A percentile compares a stretch with the other conserved stretches of the same genome.
These are phyloP conservation scores for Stephania cephalantha DNA, from an alignment of 164 flowering plant species.

Conservation along the genomic window DNA sequence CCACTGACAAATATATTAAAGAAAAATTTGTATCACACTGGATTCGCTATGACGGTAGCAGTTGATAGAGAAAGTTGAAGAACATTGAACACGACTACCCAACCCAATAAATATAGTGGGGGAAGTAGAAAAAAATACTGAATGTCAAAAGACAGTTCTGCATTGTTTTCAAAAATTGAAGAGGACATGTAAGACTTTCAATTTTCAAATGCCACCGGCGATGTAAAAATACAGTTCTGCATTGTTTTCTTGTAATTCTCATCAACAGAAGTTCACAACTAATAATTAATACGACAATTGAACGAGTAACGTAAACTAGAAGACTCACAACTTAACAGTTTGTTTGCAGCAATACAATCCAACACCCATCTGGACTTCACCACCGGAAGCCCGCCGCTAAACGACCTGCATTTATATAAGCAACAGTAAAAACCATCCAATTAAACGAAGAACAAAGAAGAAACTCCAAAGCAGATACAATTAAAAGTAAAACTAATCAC, in stretches of 20 bases:
- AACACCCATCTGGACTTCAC: slow-evolving; percentile 85
- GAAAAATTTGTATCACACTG: too few relatives aligned
- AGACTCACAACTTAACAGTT: slow-evolving; percentile 68
- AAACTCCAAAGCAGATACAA: neutral
- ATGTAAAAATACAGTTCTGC: neutral
- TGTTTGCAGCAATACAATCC: slow-evolving; percentile 76
- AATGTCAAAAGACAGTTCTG: neutral
- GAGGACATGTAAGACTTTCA: neutral
- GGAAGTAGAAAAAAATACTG: neutral
- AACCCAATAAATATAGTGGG: neutral
- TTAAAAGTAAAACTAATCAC: slow-evolving; percentile 24
- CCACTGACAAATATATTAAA: too few relatives aligned
- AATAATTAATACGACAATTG: neutral
- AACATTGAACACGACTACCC: too few relatives aligned
- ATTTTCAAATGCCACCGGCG: neutral
- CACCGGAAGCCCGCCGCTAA: slow-evolving; percentile 87
- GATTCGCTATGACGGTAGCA: too few relatives aligned
- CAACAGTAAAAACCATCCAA: slow-evolving; percentile 8
- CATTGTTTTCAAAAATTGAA: neutral
- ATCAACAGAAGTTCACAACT: neutral
- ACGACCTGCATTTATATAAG: slow-evolving; percentile 44
- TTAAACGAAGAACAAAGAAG: neutral
- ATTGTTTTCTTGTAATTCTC: neutral
- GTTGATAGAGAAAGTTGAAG: too few relatives aligned
- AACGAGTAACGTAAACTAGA: neutral